phyloP scores from a whole-genome alignment of 805 yeast species.

The Metschnikowia corniflorae region DNA sequence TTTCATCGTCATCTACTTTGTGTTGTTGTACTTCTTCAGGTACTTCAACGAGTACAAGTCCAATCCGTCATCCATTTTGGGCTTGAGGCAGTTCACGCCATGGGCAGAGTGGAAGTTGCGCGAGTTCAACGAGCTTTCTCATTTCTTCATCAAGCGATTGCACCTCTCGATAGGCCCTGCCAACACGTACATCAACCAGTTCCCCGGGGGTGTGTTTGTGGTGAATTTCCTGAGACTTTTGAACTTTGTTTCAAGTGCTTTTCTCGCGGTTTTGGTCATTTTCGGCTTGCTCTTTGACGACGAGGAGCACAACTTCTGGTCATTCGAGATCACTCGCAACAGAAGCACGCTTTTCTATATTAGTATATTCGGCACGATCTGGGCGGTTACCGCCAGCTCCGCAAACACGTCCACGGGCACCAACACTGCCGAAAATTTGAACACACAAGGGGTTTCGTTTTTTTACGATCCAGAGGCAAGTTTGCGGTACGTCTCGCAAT shows the following conservation, averaged over 20 bases:
- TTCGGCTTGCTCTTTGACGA: slow-evolving; percentile 78
- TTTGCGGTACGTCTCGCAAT: slow-evolving; percentile 73
- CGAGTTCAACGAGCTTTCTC: slow-evolving; percentile 91
- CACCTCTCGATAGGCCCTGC: slow-evolving; percentile 79
- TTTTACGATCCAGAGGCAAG: slow-evolving; percentile 94
- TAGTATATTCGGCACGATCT: slow-evolving; percentile 80
- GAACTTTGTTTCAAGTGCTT: slow-evolving; percentile 77
- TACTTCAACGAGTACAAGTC: slow-evolving; percentile 91
- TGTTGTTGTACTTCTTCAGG: slow-evolving; percentile 78
- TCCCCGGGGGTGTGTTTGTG: slow-evolving; percentile 68
- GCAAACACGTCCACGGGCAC: slow-evolving; percentile 28
- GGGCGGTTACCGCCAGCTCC: slow-evolving; percentile 77
- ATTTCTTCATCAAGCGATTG: slow-evolving; percentile 76
- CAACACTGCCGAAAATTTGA: slow-evolving; percentile 23
- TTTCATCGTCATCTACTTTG: slow-evolving; percentile 76
- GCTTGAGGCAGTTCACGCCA: slow-evolving; percentile 81
- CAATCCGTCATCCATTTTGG: slow-evolving; percentile 75
- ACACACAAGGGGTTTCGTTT: slow-evolving; percentile 26
- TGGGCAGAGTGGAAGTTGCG: slow-evolving; percentile 93
- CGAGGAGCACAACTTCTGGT: slow-evolving; percentile 71
- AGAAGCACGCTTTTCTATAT: slow-evolving; percentile 83
- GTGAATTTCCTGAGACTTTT: slow-evolving; percentile 36
- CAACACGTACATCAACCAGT: slow-evolving; percentile 78
- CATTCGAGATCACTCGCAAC: slow-evolving; percentile 81
- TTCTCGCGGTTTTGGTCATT: slow-evolving; percentile 71